Evolutionary conservation across 352 stramenopile species (phyloP), one percentile per base, ranked within the genome.

Genomic region (Globisporangium viniferum): DNA sequence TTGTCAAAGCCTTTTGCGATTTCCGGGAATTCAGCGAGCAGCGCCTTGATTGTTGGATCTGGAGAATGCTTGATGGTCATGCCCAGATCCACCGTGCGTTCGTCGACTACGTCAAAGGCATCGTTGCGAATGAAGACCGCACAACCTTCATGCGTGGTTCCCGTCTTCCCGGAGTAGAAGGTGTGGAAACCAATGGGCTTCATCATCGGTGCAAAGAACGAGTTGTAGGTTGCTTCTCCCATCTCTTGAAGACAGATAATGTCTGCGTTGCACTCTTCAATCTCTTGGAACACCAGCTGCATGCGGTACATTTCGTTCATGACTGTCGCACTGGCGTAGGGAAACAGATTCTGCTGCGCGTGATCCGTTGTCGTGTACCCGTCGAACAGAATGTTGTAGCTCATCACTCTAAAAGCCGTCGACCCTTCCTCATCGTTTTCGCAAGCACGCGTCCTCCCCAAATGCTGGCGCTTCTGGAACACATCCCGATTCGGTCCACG

Each of bases 161-260:
- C 86, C 2, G 80, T 89, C 62, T 94, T 94, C 5, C 73, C 78
- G 0, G 82, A 80, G 71, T 92, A 93, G 31, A 83, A 76, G 1
- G 71, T 71, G 44, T 77, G 62, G 44, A 80, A 94, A 2, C 82
- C 86, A 1, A 86, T 69, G 2, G 71, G 73, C 36, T 67, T 20
- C 62, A 92, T 57, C 73, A 91, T 82, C 1, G 83, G 83, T 8
- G 77, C 63, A 53, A 92, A 93, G 66, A 90, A 90, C 33, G 46
- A 58, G 7, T 77, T 62, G 62, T 77, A 94, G 15, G 84, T 70
- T 22, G 75, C 59, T 55, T 84, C 73, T 3, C 87, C 87, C 73
- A 93, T 89, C 69, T 94, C 87, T 68, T 94, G 87, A 3, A 91
- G 54, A 64, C 83, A 93, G 9, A 93, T 71, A 36, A 94, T 69